Conservation (phyloP, 805 yeast species). For the Suhomyces sp. region DNA sequence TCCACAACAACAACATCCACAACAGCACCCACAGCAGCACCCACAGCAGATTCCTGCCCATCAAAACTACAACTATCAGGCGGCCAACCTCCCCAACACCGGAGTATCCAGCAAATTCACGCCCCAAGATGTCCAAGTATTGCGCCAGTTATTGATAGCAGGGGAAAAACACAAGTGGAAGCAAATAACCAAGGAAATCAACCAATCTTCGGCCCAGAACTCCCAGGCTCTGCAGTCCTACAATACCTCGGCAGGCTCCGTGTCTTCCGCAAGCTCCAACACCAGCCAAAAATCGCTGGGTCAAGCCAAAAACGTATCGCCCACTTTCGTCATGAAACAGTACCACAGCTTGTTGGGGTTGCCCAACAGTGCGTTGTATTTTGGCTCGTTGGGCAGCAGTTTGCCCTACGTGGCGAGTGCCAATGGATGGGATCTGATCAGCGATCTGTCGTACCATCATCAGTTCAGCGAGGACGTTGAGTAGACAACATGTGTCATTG, state of each 20-base stretch:
- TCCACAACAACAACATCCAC: constrained; percentile 7
- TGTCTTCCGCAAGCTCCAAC: constrained; percentile 1
- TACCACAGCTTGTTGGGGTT: constrained; percentile 54
- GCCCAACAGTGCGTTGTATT: constrained; percentile 44
- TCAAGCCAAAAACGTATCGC: constrained; percentile 41
- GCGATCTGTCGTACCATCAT: constrained; percentile 13
- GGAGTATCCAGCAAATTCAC: constrained; percentile 27
- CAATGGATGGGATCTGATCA: constrained; percentile 44
- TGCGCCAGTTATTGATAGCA: constrained; percentile 45
- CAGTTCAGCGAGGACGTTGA: constrained; percentile 15
- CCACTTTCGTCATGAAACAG: constrained; percentile 54
- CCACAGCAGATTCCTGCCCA: constrained; percentile 7
- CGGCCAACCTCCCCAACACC: constrained; percentile 2
- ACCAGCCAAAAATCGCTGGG: constrained; percentile 8
- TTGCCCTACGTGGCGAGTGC: constrained; percentile 49
- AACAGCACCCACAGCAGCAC: constrained; percentile 3
- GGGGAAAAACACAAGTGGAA: constrained; percentile 63
- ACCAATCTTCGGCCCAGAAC: constrained; percentile 10
- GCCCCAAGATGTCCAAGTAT: constrained; percentile 43
- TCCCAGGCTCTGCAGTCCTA: constrained; percentile 1
- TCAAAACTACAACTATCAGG: background rate
- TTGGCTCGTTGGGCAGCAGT: constrained; percentile 47
- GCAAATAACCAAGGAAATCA: constrained; percentile 44
- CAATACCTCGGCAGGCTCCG: background rate
- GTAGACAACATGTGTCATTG: background rate